Evolutionary conservation across 2,329 filamentous ascomycete genomes (phyloP).

Genomic region (Salinomyces thailandicus): DNA sequence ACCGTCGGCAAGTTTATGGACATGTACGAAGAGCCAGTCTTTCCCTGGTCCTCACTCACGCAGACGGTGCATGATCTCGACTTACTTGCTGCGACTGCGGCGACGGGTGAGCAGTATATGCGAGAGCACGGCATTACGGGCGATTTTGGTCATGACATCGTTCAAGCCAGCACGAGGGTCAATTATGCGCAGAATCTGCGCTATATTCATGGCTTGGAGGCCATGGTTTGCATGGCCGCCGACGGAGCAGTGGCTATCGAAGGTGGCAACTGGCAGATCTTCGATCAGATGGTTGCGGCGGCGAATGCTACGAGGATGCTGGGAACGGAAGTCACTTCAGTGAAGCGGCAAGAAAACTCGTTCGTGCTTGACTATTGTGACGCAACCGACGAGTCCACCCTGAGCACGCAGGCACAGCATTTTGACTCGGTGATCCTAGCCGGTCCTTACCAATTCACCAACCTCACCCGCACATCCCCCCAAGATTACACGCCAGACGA

Average conservation of each 20-base stretch:
- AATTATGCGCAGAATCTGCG: slow-evolving; percentile 88
- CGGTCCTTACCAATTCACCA: slow-evolving; percentile 69
- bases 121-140: slow-evolving; percentile 54
- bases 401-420: background rate
- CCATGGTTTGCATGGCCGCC: slow-evolving; percentile 86
- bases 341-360: slow-evolving; percentile 18
- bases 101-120: slow-evolving; percentile 66
- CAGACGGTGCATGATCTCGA: slow-evolving; percentile 57
- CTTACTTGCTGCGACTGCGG: slow-evolving; percentile 50
- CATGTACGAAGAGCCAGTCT: slow-evolving; percentile 71
- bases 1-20: slow-evolving; percentile 64
- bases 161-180: slow-evolving; percentile 83
- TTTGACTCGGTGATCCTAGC: slow-evolving; percentile 62
- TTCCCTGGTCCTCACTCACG: slow-evolving; percentile 72
- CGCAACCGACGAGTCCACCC: slow-evolving; percentile 1
- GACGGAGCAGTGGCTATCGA: slow-evolving; percentile 68
- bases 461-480: slow-evolving; percentile 42
- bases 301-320: slow-evolving; percentile 52
- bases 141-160: slow-evolving; percentile 64
- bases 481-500: slow-evolving; percentile 47
- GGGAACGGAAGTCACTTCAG: slow-evolving; percentile 52
- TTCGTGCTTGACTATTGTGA: slow-evolving; percentile 35
- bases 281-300: slow-evolving; percentile 63
- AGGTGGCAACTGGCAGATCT: slow-evolving; percentile 92
- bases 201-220: slow-evolving; percentile 78